Percentiles rank a stretch among this genome's conserved stretches.
Evolutionary conservation across 495 filamentous ascomycete genomes (phyloP).

Genomic region (Apiosordaria backusii): DNA sequence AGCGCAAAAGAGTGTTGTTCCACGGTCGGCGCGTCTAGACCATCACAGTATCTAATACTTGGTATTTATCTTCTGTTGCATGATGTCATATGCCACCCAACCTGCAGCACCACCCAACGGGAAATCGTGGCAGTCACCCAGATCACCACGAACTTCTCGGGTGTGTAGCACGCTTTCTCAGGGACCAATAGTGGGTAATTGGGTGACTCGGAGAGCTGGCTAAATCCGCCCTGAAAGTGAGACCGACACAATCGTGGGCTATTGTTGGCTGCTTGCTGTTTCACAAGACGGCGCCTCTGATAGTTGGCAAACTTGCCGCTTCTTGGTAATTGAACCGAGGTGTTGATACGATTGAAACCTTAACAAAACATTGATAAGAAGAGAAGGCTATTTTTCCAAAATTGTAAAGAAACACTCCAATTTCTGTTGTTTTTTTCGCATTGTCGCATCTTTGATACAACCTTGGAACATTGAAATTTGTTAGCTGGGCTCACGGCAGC

Average conservation of each 20-base stretch:
- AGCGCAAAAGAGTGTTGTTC: neutral
- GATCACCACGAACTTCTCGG: neutral
- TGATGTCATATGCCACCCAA: conserved; percentile 25
- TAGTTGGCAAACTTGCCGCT: neutral
- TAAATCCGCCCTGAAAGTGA: neutral
- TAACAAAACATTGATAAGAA: neutral
- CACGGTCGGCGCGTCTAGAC: neutral
- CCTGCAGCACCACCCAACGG: conserved; percentile 5
- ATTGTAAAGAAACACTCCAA: neutral
- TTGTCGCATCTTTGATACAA: neutral
- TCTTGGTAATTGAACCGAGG: neutral
- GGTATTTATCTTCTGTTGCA: conserved; percentile 14
- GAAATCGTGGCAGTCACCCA: neutral
- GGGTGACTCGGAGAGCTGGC: neutral
- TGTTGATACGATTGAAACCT: neutral
- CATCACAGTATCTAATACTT: neutral
- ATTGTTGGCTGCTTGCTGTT: neutral
- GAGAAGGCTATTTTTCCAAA: neutral
- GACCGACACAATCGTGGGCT: neutral
- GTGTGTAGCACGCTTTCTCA: neutral
- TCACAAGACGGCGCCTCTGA: neutral
- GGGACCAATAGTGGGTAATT: neutral
- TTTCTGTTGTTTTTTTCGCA: neutral
- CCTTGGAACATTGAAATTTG: neutral
- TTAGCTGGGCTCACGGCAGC: too few relatives aligned